Evolutionary conservation across 768 basidiomycete species (phyloP).

Genomic region (Rhodocollybia butyracea): DNA sequence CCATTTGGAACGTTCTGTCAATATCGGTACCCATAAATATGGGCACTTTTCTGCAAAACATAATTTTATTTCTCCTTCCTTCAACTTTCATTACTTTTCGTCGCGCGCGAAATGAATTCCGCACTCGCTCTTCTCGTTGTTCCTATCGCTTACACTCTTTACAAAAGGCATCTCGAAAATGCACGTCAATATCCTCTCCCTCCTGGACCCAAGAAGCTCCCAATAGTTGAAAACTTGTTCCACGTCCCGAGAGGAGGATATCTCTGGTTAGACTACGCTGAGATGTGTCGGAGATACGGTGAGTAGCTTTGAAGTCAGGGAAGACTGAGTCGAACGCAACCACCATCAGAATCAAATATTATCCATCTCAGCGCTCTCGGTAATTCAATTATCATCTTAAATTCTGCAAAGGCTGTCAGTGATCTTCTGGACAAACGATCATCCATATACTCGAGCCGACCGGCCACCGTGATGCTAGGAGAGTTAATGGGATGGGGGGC

Average conservation of each 20-base stretch:
- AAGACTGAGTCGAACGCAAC: background rate
- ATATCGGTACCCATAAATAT: too few species aligned
- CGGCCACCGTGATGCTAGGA: slow-evolving; percentile 9
- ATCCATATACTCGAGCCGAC: slow-evolving; percentile 29
- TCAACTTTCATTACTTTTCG: background rate
- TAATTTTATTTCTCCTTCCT: background rate
- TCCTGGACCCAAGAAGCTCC: slow-evolving; percentile 13
- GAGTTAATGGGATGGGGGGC: slow-evolving; percentile 11
- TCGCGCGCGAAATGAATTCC: background rate
- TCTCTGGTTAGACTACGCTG: slow-evolving; percentile 16
- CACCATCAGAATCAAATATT: slow-evolving; percentile 20
- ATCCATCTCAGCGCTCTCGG: slow-evolving; percentile 22
- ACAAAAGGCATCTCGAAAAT: background rate
- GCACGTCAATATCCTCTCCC: slow-evolving; percentile 8
- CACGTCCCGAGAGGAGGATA: slow-evolving; percentile 12
- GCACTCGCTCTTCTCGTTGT: background rate
- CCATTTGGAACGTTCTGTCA: too few species aligned
- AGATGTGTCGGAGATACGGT: slow-evolving; percentile 18
- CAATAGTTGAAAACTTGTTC: slow-evolving; percentile 16
- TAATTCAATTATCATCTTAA: slow-evolving; percentile 30
- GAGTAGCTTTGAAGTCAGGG: background rate
- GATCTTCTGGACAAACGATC: slow-evolving; percentile 33
- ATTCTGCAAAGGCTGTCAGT: slow-evolving; percentile 25
- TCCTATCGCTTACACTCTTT: background rate
- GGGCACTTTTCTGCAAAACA: too few species aligned